phyloP scores from a whole-genome alignment of 208 protist genomes.

The Herpetomonas samuelpessoai region DNA sequence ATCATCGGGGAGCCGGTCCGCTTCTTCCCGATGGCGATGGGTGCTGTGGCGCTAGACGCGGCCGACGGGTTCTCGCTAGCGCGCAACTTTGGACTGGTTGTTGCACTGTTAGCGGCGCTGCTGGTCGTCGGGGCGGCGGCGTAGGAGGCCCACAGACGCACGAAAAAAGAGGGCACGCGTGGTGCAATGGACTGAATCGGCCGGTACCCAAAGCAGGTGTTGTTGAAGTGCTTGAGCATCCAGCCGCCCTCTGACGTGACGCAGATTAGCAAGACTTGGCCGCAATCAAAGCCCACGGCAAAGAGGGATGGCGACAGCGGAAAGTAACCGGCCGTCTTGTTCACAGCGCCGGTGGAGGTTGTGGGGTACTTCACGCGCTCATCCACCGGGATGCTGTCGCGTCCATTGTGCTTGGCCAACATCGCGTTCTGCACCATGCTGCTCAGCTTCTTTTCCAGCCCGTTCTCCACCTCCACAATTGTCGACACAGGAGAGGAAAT shows the following conservation, averaged over 20 bases:
- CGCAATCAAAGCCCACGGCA: slow-evolving; percentile 77
- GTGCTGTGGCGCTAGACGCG: slow-evolving; percentile 8
- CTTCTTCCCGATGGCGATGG: slow-evolving; percentile 9
- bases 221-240: slow-evolving; percentile 51
- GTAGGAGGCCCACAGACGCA: slow-evolving; percentile 52
- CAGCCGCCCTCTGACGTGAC: slow-evolving; percentile 57
- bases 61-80: background rate
- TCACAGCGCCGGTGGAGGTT: background rate
- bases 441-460: slow-evolving; percentile 54
- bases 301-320: slow-evolving; percentile 57
- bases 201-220: slow-evolving; percentile 33
- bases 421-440: slow-evolving; percentile 39
- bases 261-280: slow-evolving; percentile 63
- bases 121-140: background rate
- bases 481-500: slow-evolving; percentile 60
- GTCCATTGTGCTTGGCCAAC: slow-evolving; percentile 36
- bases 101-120: background rate
- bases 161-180: slow-evolving; percentile 60
- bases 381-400: slow-evolving; percentile 19
- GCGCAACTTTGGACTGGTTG: background rate
- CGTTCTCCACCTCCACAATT: slow-evolving; percentile 75
- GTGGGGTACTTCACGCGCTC: background rate
- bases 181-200: slow-evolving; percentile 55
- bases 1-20: background rate
- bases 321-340: slow-evolving; percentile 19